Evolutionary conservation across 75 land plant species (phyloP).

Genomic region (Picea glauca): DNA sequence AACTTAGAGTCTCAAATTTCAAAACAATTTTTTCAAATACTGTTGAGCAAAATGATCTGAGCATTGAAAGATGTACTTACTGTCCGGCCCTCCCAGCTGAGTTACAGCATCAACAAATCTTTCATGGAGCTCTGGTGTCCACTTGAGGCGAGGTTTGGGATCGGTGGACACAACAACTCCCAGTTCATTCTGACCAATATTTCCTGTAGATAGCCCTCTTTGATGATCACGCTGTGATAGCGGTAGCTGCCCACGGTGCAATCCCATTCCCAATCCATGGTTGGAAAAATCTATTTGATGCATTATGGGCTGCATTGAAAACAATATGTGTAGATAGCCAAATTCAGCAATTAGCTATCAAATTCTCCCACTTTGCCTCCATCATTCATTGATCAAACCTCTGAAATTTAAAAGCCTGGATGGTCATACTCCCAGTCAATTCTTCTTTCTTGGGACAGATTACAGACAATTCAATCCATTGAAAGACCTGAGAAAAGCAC

Average conservation of each 20-base stretch:
- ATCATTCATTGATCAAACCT: background rate
- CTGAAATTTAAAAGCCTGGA: too few species aligned
- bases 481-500: too few species aligned
- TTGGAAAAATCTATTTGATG: background rate
- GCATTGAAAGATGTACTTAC: background rate
- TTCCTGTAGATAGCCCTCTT: too few species aligned
- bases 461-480: too few species aligned
- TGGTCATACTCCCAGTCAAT: too few species aligned
- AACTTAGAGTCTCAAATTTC: background rate
- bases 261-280: background rate
- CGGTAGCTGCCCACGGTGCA: background rate
- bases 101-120: conserved; percentile 19
- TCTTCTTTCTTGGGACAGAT: too few species aligned
- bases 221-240: too few species aligned
- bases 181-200: background rate
- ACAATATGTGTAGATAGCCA: background rate
- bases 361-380: background rate
- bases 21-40: background rate
- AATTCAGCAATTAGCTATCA: background rate
- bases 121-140: conserved; percentile 23
- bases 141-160: conserved; percentile 18
- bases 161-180: conserved; percentile 14
- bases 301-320: background rate
- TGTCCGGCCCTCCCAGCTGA: conserved; percentile 18
- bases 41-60: background rate